These are phyloP conservation scores for Tylopilus intermedius DNA, from an alignment of 768 basidiomycete species.

Conservation along the genomic window DNA sequence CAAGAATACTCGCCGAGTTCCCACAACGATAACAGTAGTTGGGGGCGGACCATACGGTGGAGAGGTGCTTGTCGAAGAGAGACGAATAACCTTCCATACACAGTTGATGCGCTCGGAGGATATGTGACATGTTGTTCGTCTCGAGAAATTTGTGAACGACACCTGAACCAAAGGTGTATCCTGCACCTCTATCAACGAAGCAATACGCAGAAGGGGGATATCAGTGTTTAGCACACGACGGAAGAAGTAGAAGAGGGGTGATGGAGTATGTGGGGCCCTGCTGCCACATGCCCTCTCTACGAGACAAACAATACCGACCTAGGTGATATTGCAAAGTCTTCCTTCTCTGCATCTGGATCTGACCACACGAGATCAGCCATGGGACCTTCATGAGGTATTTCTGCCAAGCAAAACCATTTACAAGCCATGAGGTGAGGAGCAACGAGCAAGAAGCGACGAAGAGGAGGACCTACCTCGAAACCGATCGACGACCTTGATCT, in stretches of 20 bases:
- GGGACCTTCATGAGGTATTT: constrained; percentile 98
- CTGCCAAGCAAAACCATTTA: constrained; percentile 36
- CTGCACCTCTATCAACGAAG: constrained; percentile 70
- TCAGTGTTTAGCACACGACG: constrained; percentile 11
- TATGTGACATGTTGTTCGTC: constrained; percentile 94
- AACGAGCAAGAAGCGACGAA: constrained; percentile 19
- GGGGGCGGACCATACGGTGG: constrained; percentile 97
- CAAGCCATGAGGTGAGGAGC: constrained; percentile 21
- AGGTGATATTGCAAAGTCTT: constrained; percentile 98
- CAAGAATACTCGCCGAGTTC: constrained; percentile 93
- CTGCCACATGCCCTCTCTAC: constrained; percentile 4
- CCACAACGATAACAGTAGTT: constrained; percentile 99
- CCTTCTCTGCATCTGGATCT: constrained; percentile 98
- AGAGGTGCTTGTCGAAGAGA: constrained; percentile 91
- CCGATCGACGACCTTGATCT: constrained; percentile 98
- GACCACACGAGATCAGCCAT: constrained; percentile 99
- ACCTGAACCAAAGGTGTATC: constrained; percentile 97
- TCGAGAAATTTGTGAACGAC: constrained; percentile 97
- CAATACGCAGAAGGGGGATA: neutral
- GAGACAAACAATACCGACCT: constrained; percentile 49
- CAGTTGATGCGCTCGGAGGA: constrained; percentile 95
- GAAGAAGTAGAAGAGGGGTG: constrained; percentile 8
- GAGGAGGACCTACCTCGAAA: constrained; percentile 68
- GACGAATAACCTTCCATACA: constrained; percentile 99
- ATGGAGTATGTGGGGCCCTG: constrained; percentile 7